Conservation (phyloP, 2,329 filamentous ascomycete species). For the Aspergillus ochraceoroseus region DNA sequence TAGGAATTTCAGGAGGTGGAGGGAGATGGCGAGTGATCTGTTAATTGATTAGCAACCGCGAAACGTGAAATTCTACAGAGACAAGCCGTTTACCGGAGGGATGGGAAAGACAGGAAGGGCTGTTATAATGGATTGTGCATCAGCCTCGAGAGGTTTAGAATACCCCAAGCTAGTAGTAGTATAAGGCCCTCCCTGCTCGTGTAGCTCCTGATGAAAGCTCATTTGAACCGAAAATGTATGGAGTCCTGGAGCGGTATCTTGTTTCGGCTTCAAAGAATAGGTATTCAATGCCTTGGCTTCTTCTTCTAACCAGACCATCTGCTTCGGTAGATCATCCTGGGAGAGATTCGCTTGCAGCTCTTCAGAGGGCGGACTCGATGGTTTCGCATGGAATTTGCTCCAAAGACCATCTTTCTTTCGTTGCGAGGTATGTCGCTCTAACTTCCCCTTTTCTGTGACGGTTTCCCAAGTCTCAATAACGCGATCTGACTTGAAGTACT, state of each 20-base stretch:
- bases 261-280: conserved; percentile 30
- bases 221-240: conserved; percentile 31
- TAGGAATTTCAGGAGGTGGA: neutral
- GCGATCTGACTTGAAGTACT: conserved; percentile 34
- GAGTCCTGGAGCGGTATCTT: conserved; percentile 27
- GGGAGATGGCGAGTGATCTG: conserved; percentile 1
- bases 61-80: neutral
- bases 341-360: conserved; percentile 12
- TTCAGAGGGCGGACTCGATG: conserved; percentile 16
- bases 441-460: conserved; percentile 20
- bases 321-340: conserved; percentile 18
- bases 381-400: conserved; percentile 32
- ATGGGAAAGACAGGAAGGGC: conserved; percentile 26
- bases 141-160: conserved; percentile 8
- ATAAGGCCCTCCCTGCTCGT: conserved; percentile 7
- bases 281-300: conserved; percentile 27
- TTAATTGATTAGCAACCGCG: conserved; percentile 1
- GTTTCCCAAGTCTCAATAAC: conserved; percentile 33
- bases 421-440: conserved; percentile 14
- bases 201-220: conserved; percentile 22
- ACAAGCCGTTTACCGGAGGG: conserved; percentile 8
- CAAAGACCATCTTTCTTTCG: conserved; percentile 26
- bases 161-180: neutral
- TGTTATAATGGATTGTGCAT: conserved; percentile 25
- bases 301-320: conserved; percentile 33